phyloP scores from a whole-genome alignment of 2,329 filamentous ascomycete species.

The Colletotrichum sp. region DNA sequence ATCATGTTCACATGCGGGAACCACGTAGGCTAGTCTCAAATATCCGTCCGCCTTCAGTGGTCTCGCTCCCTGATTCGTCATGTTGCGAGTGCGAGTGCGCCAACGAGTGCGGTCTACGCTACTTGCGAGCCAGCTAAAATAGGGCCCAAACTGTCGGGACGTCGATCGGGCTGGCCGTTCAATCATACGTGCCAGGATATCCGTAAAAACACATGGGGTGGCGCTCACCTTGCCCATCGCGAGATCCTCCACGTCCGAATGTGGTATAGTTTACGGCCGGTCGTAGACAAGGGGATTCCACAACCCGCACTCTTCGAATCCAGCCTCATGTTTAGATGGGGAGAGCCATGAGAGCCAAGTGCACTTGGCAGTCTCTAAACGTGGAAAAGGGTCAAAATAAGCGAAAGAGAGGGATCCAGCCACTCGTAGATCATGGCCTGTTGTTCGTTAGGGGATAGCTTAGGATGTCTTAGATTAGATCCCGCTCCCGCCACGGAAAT shows the following conservation, averaged over 20 bases:
- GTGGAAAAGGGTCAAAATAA: not conserved
- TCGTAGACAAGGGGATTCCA: not conserved
- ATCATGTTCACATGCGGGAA: not conserved
- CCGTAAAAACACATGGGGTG: not conserved
- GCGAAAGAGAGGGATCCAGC: not conserved
- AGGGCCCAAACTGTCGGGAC: constrained; percentile 1
- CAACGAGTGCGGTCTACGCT: not conserved
- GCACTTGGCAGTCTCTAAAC: not conserved
- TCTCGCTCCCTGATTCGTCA: not conserved
- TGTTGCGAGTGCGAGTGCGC: not conserved
- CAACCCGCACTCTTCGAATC: not conserved
- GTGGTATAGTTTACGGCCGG: not conserved
- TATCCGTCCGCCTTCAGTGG: not conserved
- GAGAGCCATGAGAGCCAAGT: not conserved
- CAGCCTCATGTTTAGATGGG: not conserved
- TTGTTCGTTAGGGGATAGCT: not conserved
- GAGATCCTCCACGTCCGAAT: not conserved
- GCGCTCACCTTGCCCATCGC: not conserved
- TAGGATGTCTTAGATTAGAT: not conserved
- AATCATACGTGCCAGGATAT: not conserved
- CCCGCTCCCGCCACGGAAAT: not conserved
- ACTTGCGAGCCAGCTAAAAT: not conserved
- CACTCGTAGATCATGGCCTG: not conserved
- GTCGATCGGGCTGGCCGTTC: not conserved
- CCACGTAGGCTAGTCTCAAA: not conserved